Conservation (phyloP, 2,329 filamentous ascomycete species). For the Colletotrichum sp. region DNA sequence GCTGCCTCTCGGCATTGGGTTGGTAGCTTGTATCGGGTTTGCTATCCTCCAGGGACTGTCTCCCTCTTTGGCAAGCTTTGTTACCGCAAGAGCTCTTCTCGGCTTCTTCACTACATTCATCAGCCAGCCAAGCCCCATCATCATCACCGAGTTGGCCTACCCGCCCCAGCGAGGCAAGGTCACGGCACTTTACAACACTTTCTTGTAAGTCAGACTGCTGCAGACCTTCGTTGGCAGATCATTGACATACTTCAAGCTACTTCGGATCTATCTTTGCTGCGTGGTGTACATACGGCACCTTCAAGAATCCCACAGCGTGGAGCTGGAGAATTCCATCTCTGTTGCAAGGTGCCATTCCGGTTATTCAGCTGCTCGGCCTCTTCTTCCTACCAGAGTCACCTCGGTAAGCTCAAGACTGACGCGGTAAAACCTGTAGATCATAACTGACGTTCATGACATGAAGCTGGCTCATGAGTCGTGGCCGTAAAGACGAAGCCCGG, state of each 20-base stretch:
- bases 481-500: slow-evolving; percentile 56
- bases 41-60: slow-evolving; percentile 31
- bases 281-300: slow-evolving; percentile 31
- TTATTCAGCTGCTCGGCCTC: not conserved
- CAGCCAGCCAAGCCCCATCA: slow-evolving; percentile 32
- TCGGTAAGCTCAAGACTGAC: not conserved
- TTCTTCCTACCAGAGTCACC: slow-evolving; percentile 62
- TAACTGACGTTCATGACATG: not conserved
- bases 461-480: slow-evolving; percentile 64
- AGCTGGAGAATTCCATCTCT: slow-evolving; percentile 29
- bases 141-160: slow-evolving; percentile 39
- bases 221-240: not conserved
- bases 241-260: slow-evolving; percentile 28
- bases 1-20: slow-evolving; percentile 33
- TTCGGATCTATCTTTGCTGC: slow-evolving; percentile 36
- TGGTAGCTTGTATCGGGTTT: slow-evolving; percentile 33
- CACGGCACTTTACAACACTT: slow-evolving; percentile 50
- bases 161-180: slow-evolving; percentile 36
- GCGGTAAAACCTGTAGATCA: accelerated
- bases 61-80: slow-evolving; percentile 30
- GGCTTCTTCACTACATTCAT: slow-evolving; percentile 36
- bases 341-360: slow-evolving; percentile 46
- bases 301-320: slow-evolving; percentile 36
- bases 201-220: slow-evolving; percentile 13
- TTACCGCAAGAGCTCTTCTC: slow-evolving; percentile 36